These are phyloP conservation scores for Candida xyloterini DNA, from an alignment of 805 yeast genomes.

Conservation along the genomic window DNA sequence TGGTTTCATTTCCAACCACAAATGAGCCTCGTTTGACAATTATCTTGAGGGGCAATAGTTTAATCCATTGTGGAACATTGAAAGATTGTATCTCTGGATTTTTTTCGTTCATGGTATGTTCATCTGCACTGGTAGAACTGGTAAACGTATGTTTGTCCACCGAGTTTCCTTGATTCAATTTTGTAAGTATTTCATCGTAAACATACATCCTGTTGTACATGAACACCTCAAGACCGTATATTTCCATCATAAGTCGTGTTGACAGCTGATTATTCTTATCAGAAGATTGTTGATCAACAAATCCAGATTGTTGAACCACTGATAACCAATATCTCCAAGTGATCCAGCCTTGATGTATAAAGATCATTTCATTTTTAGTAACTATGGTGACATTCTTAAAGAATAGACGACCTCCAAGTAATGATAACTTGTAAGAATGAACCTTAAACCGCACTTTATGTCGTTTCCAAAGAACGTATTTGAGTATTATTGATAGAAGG, in stretches of 20 bases:
- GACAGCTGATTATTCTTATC: constrained; percentile 49
- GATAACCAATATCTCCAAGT: constrained; percentile 93
- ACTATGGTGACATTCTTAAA: constrained; percentile 72
- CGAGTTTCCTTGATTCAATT: constrained; percentile 2
- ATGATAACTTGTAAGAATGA: constrained; percentile 72
- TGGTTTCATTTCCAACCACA: constrained; percentile 74
- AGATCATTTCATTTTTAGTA: constrained; percentile 69
- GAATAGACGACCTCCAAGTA: constrained; percentile 78
- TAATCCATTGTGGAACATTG: constrained; percentile 22
- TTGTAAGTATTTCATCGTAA: constrained; percentile 60
- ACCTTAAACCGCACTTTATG: constrained; percentile 56
- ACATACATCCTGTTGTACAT: constrained; percentile 77
- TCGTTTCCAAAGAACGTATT: constrained; percentile 62
- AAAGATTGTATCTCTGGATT: not conserved
- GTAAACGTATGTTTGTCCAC: constrained; percentile 6
- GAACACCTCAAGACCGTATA: constrained; percentile 81
- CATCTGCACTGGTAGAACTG: constrained; percentile 3
- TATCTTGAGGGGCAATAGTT: constrained; percentile 60
- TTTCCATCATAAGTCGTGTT: constrained; percentile 51
- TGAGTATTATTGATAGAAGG: constrained; percentile 47
- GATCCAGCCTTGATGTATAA: constrained; percentile 66
- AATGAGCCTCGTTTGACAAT: constrained; percentile 64
- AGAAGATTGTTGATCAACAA: constrained; percentile 24
- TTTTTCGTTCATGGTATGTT: constrained; percentile 11
- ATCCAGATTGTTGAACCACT: constrained; percentile 39